Percentiles rank a stretch among this genome's conserved stretches.
phyloP scores from a whole-genome alignment of 2,329 filamentous ascomycete genomes.

The Beauveria asiatica region DNA sequence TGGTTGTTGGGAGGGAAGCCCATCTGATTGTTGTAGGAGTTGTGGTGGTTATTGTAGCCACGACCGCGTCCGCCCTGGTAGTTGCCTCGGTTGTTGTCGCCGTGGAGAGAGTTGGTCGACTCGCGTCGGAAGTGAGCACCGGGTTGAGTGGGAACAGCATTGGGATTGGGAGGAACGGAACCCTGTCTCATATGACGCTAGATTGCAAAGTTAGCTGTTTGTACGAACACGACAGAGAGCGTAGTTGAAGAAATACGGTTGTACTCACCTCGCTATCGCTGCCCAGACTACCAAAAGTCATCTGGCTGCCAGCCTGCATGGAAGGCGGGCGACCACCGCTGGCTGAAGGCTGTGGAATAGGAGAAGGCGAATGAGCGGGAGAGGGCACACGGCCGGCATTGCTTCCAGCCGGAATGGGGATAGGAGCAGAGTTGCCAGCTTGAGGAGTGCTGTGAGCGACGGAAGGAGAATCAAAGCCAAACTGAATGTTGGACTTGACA shows the following conservation, averaged over 20 bases:
- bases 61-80: conserved; percentile 44
- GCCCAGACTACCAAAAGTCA: conserved; percentile 76
- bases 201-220: not conserved
- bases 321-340: conserved; percentile 82
- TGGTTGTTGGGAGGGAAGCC: conserved; percentile 35
- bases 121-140: conserved; percentile 71
- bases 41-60: conserved; percentile 32
- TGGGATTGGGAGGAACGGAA: conserved; percentile 53
- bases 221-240: conserved; percentile 10
- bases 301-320: conserved; percentile 57
- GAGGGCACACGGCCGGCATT: conserved; percentile 68
- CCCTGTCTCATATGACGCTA: conserved; percentile 63
- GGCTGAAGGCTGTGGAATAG: conserved; percentile 79
- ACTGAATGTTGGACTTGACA: conserved; percentile 50
- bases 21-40: conserved; percentile 37
- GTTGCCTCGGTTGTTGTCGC: conserved; percentile 42
- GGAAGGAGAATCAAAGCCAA: conserved; percentile 68
- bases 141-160: conserved; percentile 54
- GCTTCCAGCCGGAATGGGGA: conserved; percentile 52
- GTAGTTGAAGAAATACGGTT: not conserved
- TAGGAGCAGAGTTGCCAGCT: conserved; percentile 44
- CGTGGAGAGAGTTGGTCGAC: conserved; percentile 73
- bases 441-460: conserved; percentile 61
- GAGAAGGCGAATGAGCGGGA: conserved; percentile 81
- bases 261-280: conserved; percentile 71